Base-by-base conservation (phyloP, 1,139 yeast species). In the Zygosaccharomyces sapae region DNA sequence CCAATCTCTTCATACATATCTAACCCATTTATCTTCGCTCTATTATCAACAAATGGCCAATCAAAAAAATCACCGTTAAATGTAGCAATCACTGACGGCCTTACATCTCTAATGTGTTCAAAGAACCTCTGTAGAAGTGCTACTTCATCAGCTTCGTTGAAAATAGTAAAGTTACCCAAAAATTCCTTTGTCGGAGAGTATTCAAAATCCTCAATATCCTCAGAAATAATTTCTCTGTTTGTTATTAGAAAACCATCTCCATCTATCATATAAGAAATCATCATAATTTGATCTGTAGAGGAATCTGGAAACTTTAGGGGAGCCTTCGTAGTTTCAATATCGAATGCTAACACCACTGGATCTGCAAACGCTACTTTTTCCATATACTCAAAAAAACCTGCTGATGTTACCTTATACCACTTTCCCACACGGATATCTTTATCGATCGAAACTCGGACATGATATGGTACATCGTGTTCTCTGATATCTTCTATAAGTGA, bases 231-330 rank as follows among this genome's bases (percentile, higher is more conserved):
- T 58, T 90, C 97, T 60, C 99, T 72, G 63, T 94, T 94, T 8
- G 97, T 94, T 54, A 94, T 94, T 33, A 94, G 72, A 62, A 71
- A 94, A 38, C 99, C 99, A 58, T 88, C 95, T 4, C 98, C 98
- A 63, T 94, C 98, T 51, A 94, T 89, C 98, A 94, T 94, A 67
- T 94, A 94, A 2, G 98, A 94, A 48, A 94, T 92, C 98, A 94
- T 94, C 97, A 94, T 94, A 40, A 94, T 78, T 67, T 88, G 95
- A 70, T 94, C 99, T n/a, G 86, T 74, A 18, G 85, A 74, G 3
- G 97, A 79, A 61, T 88, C 98, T 0, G 99, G 99, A 56, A 94
- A 94, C 63, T 94, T 94, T 49, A 94, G 75, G 1, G 98, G 97
- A 13, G 95, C 89, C 65, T 94, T 94, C 3, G 97, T 89, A 1